Evolutionary conservation across 768 basidiomycete species (phyloP), one percentile per base, ranked within the genome.

Genomic region (Collybia sordida): DNA sequence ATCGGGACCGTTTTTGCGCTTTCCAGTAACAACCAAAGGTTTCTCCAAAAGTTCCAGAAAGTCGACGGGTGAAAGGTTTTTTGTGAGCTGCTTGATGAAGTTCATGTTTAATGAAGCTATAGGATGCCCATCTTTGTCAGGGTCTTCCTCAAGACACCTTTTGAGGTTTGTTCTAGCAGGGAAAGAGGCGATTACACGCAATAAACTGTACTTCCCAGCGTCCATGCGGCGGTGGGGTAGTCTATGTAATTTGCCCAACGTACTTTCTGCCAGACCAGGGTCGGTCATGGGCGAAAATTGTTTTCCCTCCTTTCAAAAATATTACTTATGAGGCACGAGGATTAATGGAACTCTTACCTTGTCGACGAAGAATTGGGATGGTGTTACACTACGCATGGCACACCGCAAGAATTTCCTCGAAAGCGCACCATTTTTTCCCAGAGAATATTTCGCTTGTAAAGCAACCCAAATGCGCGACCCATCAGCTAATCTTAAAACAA

Each of bases 301-400:
- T 17, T 64, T 62, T 2, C 66, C 69, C 17, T 75, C 68, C 74
- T 76, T 37, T 27, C 7, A 35, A 39, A 14, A 19, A 6, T 15
- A 25, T 12, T 28, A 49, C 27, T 19, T 21, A 22, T 47, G 22
- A 24, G 36, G 22, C 12, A 8, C 18, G 8, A 34, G n/a, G 2
- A 45, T 6, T 8, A 24, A 11, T 14, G 27, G 18, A 35, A 3
- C 12, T 25, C 59, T 50, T 38, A 70, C 74, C 64, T 72, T 75
- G 47, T 75, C 64, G 12, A 71, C 41, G 47, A 72, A 77, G 52
- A 71, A 77, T 8, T 61, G 59, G 2, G 65, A 58, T 1, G 74
- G 74, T 0, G 74, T 77, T n/a, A 77, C 68, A 46, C 71, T 74
- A 19, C 66, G 63, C 55, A 75, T 65, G 3, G 74, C 72, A 17